phyloP scores from a whole-genome alignment of 495 filamentous ascomycete genomes.

The Venustampulla echinocandica region DNA sequence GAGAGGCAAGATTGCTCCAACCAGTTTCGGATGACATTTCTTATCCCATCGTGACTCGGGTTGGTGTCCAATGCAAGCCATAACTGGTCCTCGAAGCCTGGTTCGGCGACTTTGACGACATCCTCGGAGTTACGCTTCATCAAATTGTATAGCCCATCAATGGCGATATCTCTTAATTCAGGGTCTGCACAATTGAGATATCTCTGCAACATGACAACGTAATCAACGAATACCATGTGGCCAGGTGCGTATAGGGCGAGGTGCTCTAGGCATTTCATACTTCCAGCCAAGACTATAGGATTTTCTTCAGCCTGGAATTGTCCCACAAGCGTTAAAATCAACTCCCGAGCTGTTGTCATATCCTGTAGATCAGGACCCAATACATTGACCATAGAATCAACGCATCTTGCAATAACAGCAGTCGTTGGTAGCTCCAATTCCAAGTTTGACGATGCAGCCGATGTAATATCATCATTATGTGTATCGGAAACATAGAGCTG shows the following conservation, averaged over 20 bases:
- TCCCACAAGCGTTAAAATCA: constrained; percentile 77
- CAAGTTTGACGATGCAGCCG: constrained; percentile 74
- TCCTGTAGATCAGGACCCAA: constrained; percentile 94
- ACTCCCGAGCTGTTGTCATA: constrained; percentile 77
- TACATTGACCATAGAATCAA: constrained; percentile 94
- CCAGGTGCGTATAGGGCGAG: constrained; percentile 85
- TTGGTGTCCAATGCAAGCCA: constrained; percentile 78
- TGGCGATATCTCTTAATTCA: constrained; percentile 66
- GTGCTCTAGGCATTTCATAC: constrained; percentile 80
- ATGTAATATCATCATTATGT: constrained; percentile 76
- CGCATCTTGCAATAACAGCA: constrained; percentile 73
- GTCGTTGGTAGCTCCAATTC: constrained; percentile 75
- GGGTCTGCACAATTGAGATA: constrained; percentile 59
- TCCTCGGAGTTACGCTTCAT: constrained; percentile 86
- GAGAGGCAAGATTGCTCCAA: constrained; percentile 73
- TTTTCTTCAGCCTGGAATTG: constrained; percentile 78
- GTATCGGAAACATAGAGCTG: constrained; percentile 87
- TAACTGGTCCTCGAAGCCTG: constrained; percentile 78
- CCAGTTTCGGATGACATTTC: constrained; percentile 83
- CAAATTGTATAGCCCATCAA: constrained; percentile 84
- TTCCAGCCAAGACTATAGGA: constrained; percentile 61
- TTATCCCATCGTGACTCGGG: constrained; percentile 66
- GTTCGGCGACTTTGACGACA: constrained; percentile 62
- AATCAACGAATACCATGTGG: constrained; percentile 71
- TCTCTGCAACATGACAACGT: constrained; percentile 72